A percentile compares a stretch with the other conserved stretches of the same genome.
phyloP scores from a whole-genome alignment of 2,329 filamentous ascomycete genomes.

The Trichoderma breve region DNA sequence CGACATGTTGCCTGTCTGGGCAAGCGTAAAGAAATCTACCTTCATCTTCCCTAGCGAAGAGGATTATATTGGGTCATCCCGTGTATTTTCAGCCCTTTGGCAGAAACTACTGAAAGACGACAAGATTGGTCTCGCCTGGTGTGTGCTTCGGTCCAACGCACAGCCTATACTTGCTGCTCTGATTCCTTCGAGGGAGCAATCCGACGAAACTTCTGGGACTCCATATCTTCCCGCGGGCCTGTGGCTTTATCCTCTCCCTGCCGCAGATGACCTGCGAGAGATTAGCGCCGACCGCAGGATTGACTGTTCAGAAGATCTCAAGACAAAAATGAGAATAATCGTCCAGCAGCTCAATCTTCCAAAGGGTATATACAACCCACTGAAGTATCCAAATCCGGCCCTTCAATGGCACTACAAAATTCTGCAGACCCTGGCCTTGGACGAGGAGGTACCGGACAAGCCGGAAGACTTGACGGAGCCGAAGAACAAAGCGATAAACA shows the following conservation, averaged over 20 bases:
- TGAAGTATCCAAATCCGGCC: slow-evolving; percentile 85
- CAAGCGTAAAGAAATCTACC: slow-evolving; percentile 77
- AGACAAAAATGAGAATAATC: slow-evolving; percentile 77
- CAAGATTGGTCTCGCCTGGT: slow-evolving; percentile 88
- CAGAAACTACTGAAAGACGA: slow-evolving; percentile 77
- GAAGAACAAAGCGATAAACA: slow-evolving; percentile 83
- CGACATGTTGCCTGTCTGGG: slow-evolving; percentile 74
- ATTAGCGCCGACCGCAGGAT: slow-evolving; percentile 59
- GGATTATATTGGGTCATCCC: slow-evolving; percentile 83
- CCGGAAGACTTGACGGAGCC: slow-evolving; percentile 76
- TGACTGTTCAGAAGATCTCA: slow-evolving; percentile 64
- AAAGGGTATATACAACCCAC: slow-evolving; percentile 77
- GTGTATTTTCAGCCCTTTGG: slow-evolving; percentile 88
- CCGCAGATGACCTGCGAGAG: slow-evolving; percentile 80
- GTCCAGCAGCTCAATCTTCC: slow-evolving; percentile 87
- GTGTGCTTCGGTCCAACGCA: slow-evolving; percentile 76
- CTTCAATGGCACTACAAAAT: slow-evolving; percentile 98
- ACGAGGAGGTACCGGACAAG: slow-evolving; percentile 81
- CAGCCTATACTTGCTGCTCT: slow-evolving; percentile 78
- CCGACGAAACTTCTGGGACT: slow-evolving; percentile 62
- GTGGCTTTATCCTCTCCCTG: slow-evolving; percentile 86
- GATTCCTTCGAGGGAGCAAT: slow-evolving; percentile 67
- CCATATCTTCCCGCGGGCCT: slow-evolving; percentile 77
- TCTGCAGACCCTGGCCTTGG: slow-evolving; percentile 83
- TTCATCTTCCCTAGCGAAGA: slow-evolving; percentile 95